Evolutionary conservation across 208 protist genomes (phyloP).

Genomic region (Trypanosoma mega): DNA sequence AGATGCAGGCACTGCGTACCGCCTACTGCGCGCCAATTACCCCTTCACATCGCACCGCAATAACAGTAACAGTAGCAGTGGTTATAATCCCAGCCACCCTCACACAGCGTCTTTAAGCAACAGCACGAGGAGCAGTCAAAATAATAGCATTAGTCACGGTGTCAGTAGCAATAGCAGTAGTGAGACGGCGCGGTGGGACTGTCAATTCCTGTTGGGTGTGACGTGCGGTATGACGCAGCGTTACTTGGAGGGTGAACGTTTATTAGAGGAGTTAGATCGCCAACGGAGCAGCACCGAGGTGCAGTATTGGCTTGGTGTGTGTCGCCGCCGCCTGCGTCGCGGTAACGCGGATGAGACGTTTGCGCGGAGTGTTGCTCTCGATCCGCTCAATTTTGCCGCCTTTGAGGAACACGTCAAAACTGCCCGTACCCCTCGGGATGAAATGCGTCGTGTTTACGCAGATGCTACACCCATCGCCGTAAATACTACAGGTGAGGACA

Average conservation of each 20-base stretch:
- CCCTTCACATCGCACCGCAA: constrained; percentile 35
- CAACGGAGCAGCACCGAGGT: constrained; percentile 27
- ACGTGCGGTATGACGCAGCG: constrained; percentile 60
- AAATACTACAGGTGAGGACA: not conserved
- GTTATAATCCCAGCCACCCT: too few relatives aligned
- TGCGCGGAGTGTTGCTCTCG: constrained; percentile 25
- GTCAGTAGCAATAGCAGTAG: not conserved
- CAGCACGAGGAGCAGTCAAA: too few relatives aligned
- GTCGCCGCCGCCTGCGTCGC: constrained; percentile 25
- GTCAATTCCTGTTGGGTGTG: constrained; percentile 80
- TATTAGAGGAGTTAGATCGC: constrained; percentile 49
- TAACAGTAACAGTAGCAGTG: not conserved
- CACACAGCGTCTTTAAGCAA: too few relatives aligned
- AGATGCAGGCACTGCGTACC: constrained; percentile 48
- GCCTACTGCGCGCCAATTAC: constrained; percentile 61
- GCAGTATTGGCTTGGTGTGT: constrained; percentile 69
- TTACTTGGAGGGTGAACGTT: constrained; percentile 55
- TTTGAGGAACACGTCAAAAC: constrained; percentile 47
- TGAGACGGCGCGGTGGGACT: constrained; percentile 50
- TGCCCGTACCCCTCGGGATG: constrained; percentile 14
- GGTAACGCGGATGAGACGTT: constrained; percentile 26
- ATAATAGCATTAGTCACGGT: too few relatives aligned
- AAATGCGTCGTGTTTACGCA: constrained; percentile 17
- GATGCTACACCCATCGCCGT: not conserved
- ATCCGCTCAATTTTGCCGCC: constrained; percentile 56